Base-by-base conservation (phyloP, 257 asterid species). In the Salvia rosmarinus region DNA sequence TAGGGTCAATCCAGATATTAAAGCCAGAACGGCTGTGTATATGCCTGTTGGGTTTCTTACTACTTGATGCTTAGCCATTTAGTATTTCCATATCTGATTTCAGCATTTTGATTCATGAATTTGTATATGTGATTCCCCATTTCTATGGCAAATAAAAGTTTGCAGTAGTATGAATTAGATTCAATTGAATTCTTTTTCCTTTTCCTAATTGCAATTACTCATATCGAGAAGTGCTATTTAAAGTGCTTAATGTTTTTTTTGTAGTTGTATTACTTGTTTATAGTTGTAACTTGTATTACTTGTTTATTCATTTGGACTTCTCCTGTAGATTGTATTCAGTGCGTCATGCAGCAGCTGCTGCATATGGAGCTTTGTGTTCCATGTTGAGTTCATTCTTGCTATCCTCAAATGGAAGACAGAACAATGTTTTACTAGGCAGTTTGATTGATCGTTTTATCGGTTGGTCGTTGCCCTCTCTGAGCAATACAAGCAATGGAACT, bases 361-460 rank as follows among this genome's bases (percentile, higher is more conserved):
- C 95, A 43, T 91, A 91, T 77, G 98, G 98, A 64, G 98, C 98
- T 58, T 79, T 93, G 69, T 85, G 96, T 81, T 82, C 98, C 39
- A 85, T 84, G 16, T 67, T 91, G 71, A 86, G 96, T 78, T 86
- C 94, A 56, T 78, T 86, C 65, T 85, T 85, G 34, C 75, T 83
- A 55, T 77, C 90, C 77, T 75, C 97, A 65, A 89, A 83, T 77
- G 98, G 96, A 79, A 94, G 96, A 85, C 97, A 91, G 85, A 91
- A 82, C 83, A 88, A 85, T 78, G 89, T 70, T 25, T 68, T 94
- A 67, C 88, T 88, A 71, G 84, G 88, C 51, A 80, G 87, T 81
- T 83, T 86, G 79, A 79, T 91, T 62, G 99, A 94, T 72, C 86
- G 88, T 80, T 94, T 91, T 84, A 81, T 91, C 81, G 92, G 91